Percentiles rank a stretch among this genome's conserved stretches.
Evolutionary conservation across 345 rosid genomes (phyloP).

Genomic region (Diplotaxis tenuifolia): DNA sequence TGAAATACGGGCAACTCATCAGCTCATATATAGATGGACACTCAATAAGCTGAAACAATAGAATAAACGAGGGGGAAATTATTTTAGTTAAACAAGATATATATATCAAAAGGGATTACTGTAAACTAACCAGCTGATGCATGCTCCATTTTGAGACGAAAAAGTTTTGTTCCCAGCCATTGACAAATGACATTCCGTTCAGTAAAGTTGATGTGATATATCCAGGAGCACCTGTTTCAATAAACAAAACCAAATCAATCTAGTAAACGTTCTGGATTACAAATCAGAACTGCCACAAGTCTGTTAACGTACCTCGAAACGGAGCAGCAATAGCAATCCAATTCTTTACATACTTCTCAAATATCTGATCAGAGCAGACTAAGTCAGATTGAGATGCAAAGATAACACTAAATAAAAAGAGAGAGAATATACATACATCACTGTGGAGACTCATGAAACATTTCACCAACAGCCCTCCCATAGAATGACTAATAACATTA

Average conservation of each 20-base stretch:
- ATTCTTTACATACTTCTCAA: constrained; percentile 82
- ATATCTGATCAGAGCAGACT: constrained; percentile 46
- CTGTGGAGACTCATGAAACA: constrained; percentile 82
- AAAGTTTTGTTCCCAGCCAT: constrained; percentile 96
- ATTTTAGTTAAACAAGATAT: not conserved
- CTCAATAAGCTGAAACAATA: constrained; percentile 68
- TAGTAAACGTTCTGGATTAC: not conserved
- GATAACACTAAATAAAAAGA: not conserved
- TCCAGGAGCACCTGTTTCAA: constrained; percentile 83
- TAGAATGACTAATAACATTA: constrained; percentile 82
- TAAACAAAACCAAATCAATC: constrained; percentile 3
- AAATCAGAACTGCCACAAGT: not conserved
- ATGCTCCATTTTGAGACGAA: constrained; percentile 98
- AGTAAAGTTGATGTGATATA: constrained; percentile 74
- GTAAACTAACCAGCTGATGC: constrained; percentile 76
- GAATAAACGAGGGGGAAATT: not conserved
- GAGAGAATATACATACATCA: constrained; percentile 50
- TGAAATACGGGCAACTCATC: constrained; percentile 71
- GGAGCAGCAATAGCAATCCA: constrained; percentile 99
- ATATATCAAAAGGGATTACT: not conserved
- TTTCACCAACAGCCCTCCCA: constrained; percentile 94
- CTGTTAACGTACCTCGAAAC: constrained; percentile 52
- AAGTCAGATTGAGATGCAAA: constrained; percentile 7
- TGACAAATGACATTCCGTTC: constrained; percentile 95
- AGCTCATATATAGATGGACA: constrained; percentile 86